Evolutionary conservation across 352 stramenopile species (phyloP), one percentile per base, ranked within the genome.

Genomic region (Globisporangium apiculatum): DNA sequence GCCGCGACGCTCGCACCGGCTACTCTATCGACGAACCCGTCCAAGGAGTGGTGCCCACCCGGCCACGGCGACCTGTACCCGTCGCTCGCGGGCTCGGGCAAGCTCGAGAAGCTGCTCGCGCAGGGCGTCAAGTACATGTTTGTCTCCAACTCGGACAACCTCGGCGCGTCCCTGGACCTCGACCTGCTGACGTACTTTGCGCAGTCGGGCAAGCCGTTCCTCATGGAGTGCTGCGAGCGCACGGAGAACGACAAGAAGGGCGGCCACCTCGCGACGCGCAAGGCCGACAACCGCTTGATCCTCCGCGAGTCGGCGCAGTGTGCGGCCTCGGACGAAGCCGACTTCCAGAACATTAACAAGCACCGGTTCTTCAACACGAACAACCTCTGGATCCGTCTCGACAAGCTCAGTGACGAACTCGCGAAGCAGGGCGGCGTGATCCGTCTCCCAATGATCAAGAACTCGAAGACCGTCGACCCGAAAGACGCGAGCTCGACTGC

Each of bases 201-300:
- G 50, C 71, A 94, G 58, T 96, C 96, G 65, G 78, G 83, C 67
- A 94, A 90, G 63, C 82, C 81, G 7, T 93, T 94, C 72, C 71
- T 93, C 58, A 94, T 97, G 79, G 96, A 99, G 71, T 98, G 95
- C 72, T 99, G 95, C 66, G 91, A 98, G 68, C 90, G 97, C 64
- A 99, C 97, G 38, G 95, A 98, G 69, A 98, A 98, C 68, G 97
- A 99, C 82, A 99, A 99, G 86, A 99, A 99, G 86, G 97, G 97
- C 50, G 97, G 97, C 18, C 97, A 99, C 76, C 80, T 99, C 47
- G 96, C 82, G 7, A 68, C 86, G 60, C 82, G 84, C 55, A 98
- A 74, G 68, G 80, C 96, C 60, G 96, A 99, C 65, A 61, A 66
- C 60, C 96, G 95, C 40, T 94, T 98, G 55, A 98, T 99, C 57